phyloP scores from a whole-genome alignment of 2,329 filamentous ascomycete species.

The Penicillium sp. region DNA sequence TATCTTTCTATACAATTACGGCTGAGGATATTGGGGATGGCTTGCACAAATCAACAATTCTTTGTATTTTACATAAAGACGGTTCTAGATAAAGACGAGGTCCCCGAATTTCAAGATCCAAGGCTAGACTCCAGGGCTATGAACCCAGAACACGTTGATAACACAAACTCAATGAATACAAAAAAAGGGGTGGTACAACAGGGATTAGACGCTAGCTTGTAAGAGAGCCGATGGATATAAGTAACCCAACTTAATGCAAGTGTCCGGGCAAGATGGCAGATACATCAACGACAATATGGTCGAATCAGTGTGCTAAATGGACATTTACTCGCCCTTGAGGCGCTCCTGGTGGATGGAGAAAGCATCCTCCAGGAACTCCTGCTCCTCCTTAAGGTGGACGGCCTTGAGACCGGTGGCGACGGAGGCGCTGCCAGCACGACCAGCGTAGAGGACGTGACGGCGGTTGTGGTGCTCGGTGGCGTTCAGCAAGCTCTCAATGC shows the following conservation, averaged over 20 bases:
- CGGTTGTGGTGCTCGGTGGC: slow-evolving; percentile 88
- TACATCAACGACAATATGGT: slow-evolving; percentile 2
- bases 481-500: slow-evolving; percentile 95
- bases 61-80: slow-evolving; percentile 29
- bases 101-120: slow-evolving; percentile 5
- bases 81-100: slow-evolving; percentile 32
- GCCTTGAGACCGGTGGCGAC: slow-evolving; percentile 92
- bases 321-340: slow-evolving; percentile 63
- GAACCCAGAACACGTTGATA: slow-evolving; percentile 26
- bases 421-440: slow-evolving; percentile 87
- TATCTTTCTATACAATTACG: too few relatives aligned
- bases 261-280: slow-evolving; percentile 7
- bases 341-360: slow-evolving; percentile 66
- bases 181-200: slow-evolving; percentile 26
- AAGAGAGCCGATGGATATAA: slow-evolving; percentile 27
- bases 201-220: slow-evolving; percentile 32
- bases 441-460: slow-evolving; percentile 95
- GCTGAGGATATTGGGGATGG: too few relatives aligned
- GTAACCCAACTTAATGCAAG: slow-evolving; percentile 22
- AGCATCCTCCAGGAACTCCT: slow-evolving; percentile 71
- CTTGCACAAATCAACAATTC: slow-evolving; percentile 1
- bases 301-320: slow-evolving; percentile 1
- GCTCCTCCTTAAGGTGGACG: slow-evolving; percentile 88
- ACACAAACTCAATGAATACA: slow-evolving; percentile 30
- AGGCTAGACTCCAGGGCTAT: slow-evolving; percentile 10